Base-by-base conservation (phyloP, 306 rosid genomes). In the Nissolia schottii region DNA sequence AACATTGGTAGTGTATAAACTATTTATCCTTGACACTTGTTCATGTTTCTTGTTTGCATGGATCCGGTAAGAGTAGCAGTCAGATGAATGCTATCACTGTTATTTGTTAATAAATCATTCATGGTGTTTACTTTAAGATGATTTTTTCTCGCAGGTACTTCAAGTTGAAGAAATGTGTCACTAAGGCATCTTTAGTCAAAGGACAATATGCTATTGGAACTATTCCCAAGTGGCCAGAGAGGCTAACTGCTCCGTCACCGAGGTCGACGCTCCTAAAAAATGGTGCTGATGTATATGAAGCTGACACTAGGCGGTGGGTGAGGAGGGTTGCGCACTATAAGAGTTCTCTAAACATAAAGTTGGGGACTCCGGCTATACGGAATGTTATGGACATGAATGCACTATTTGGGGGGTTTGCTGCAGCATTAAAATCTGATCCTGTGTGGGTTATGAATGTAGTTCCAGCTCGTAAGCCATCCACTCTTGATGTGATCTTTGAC, bases 331-430 rank as follows among this genome's bases (percentile, higher is more conserved):
- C 86, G 23, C 74, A 86, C 85, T 95, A 95, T 68, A 95, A 95
- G 76, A 84, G 84, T 64, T 70, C 96, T 48, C 88, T 95, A 63
- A 83, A 85, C 49, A 69, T 89, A 79, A 91, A 87, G 84, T 90
- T 95, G 74, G 99, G 99, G 55, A 91, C 96, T 67, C 49, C 93
- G n/a, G 87, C 96, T 8, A 79, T 91, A 25, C 97, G 97, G 76
- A 95, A 95, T 29, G 66, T 91, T 83, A 91, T 95, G 96, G 99
- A 95, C 74, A 88, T 95, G 99, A 95, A 91, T 86, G 96, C 96
- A 51, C 84, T 91, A 67, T 88, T 95, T 82, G 99, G 99, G 70
- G 99, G 97, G 55, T 95, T 95, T 75, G 99, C 99, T 0, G 96
- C 96, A 24, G 99, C 97, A 27, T 72, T 95, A 20, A 84, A 28